Base-by-base conservation (phyloP, 1,139 yeast genomes). In the Groenewaldozyma sp. region DNA sequence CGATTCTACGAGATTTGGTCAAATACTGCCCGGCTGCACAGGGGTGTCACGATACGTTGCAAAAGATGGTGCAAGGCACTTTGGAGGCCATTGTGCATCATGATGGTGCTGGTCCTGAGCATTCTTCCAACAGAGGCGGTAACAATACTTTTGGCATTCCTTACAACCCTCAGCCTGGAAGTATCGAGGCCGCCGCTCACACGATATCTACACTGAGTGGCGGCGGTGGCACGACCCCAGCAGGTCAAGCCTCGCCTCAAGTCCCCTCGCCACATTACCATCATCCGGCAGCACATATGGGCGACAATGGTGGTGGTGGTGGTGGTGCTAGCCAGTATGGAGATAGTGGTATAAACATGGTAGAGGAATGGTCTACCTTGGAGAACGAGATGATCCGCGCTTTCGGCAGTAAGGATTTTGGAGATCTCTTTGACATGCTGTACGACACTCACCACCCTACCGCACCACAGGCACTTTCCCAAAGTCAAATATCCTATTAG, bases 1-100 rank as follows among this genome's bases (percentile, higher is more conserved):
- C 31, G 5, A 27, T 27, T 27, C 31, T 27, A 6, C 11, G 14
- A 13, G 31, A 13, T 6, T 27, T 27, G 31, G 11, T 27, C 6
- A 27, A 27, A 27, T 17, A 27, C 17, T 27, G 31, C 14, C 31
- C 31, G 5, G 31, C 31, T 6, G 31, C 31, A 13, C 31, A 27
- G 11, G 31, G 14, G 17, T 27, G 31, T 27, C 31, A 27, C 14
- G 31, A 27, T 11, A 27, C 31, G 11, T 27, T 27, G 14, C 31
- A 27, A 6, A 9, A 17, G 14, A 27, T 27, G 31, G 31, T 27
- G 5, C 31, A 27, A 6, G 31, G 31, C 17, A 27, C 31, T n/a
- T n/a, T 27, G 7, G 31, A 27, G 5, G 31, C 31, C 6, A 27
- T 17, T n/a, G 5, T 27, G 17, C n/a, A n/a, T n/a, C n/a, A n/a